phyloP scores from a whole-genome alignment of 129 eudicot species.

The Solidago caesia region DNA sequence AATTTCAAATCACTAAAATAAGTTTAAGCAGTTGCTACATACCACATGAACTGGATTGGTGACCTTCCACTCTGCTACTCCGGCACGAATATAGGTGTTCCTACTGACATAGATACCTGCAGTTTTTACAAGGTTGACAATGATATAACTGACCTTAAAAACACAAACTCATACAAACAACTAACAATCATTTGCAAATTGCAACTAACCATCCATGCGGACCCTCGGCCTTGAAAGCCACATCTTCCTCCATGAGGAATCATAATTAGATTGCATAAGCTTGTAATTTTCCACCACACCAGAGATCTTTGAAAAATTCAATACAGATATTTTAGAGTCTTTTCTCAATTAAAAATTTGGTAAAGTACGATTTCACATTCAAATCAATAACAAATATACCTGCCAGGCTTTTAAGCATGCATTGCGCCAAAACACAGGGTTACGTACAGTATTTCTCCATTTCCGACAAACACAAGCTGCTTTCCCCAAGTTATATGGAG shows the following conservation, averaged over 20 bases:
- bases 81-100: conserved; percentile 93
- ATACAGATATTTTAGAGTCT: conserved; percentile 9
- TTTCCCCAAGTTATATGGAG: conserved; percentile 82
- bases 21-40: conserved; percentile 18
- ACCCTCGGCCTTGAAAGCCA: conserved; percentile 93
- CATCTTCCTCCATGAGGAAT: conserved; percentile 99
- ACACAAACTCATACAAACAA: conserved; percentile 10
- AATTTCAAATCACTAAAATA: neutral
- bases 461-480: conserved; percentile 97
- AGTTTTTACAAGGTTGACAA: neutral
- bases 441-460: conserved; percentile 89
- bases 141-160: neutral
- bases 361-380: conserved; percentile 3
- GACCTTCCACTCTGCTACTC: conserved; percentile 92
- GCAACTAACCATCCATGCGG: conserved; percentile 75
- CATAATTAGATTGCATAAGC: conserved; percentile 73
- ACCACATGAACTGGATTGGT: conserved; percentile 94
- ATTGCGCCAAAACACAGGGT: conserved; percentile 92
- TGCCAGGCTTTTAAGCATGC: conserved; percentile 98
- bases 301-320: conserved; percentile 42
- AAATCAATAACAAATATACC: conserved; percentile 36
- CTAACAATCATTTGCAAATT: conserved; percentile 14
- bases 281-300: conserved; percentile 80
- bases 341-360: neutral
- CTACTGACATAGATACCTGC: conserved; percentile 91